Base-by-base conservation (phyloP, 2,329 filamentous ascomycete genomes). In the Pyrenochaeta sp. region DNA sequence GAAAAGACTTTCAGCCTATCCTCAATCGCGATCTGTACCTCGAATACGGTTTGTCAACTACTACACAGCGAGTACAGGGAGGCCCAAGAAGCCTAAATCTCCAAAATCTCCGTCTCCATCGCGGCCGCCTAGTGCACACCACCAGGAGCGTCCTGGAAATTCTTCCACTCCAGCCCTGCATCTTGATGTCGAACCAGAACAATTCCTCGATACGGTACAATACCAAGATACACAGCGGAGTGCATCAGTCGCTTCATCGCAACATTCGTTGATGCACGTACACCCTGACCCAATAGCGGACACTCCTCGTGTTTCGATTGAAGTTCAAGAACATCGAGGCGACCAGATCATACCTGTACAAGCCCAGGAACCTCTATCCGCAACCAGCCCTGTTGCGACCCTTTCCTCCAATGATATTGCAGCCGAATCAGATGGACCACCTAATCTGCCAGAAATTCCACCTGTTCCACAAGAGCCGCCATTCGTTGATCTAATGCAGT, bases 21-120 rank as follows among this genome's bases (percentile, higher is more conserved):
- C 53, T n/a, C 59, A 48, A 15, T 52, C 55, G 36, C 58, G 37
- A 32, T 61, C 49, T 52, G 73, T 74, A 2, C 74, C 76, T 2
- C 77, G 86, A 38, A 82, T 94, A 8, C 81, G 90, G 11, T 96
- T 96, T 60, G 79, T 90, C 44, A 96, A 96, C 65, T 96, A 96
- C 67, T 96, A 93, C 65, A 96, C 91, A 1, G 81, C 88, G n/a
- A 91, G 88, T 54, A 87, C 87, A 7, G 91, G 91, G 3, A 79
- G 83, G 45, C 79, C 80, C 2, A 91, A 77, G 58, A 74, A 72
- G 52, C 67, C 69, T 5, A 73, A 73, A 45, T 65, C 88, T 56
- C 70, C 72, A 17, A 62, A 61, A 10, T 61, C 59, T 3, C 55
- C 62, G 7, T 61, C 60, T 4, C 51, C 57, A 3, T 58, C 59